phyloP scores from a whole-genome alignment of 169 alveolate species.

The Neospora caninum region DNA sequence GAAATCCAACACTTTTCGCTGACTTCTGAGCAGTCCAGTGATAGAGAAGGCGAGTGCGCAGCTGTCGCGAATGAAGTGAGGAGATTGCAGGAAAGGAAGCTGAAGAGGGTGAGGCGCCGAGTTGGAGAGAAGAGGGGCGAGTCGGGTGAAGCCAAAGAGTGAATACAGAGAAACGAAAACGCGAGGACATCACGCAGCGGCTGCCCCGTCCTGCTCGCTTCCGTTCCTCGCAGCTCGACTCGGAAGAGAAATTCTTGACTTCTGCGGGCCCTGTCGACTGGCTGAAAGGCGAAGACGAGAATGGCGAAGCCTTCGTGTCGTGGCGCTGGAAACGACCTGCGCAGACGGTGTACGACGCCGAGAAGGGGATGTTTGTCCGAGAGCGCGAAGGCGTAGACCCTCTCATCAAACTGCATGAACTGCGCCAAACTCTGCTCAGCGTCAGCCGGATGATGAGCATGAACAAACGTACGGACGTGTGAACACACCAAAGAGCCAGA shows the following conservation, averaged over 20 bases:
- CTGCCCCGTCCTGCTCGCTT: background rate
- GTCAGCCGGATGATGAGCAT: constrained; percentile 46
- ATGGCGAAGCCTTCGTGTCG: constrained; percentile 8
- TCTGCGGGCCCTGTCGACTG: constrained; percentile 53
- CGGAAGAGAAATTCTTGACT: constrained; percentile 30
- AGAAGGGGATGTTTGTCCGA: constrained; percentile 21
- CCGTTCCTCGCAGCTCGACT: constrained; percentile 16
- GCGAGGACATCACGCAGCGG: no score
- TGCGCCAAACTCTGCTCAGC: constrained; percentile 39
- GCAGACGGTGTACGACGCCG: constrained; percentile 27
- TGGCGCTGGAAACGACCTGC: constrained; percentile 48
- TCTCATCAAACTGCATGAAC: constrained; percentile 23
- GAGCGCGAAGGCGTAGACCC: constrained; percentile 60
- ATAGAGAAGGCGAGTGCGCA: no score
- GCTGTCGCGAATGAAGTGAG: no score
- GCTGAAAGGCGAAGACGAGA: constrained; percentile 26
- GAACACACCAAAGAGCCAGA: background rate
- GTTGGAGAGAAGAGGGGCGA: no score
- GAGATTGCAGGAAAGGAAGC: no score
- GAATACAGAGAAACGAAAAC: no score
- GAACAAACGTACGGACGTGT: constrained; percentile 48
- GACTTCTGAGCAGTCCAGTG: no score
- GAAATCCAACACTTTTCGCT: no score
- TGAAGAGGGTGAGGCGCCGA: no score
- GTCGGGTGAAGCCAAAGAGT: no score